Evolutionary conservation across 441 rosid species (phyloP).

Genomic region (Sinapis alba): DNA sequence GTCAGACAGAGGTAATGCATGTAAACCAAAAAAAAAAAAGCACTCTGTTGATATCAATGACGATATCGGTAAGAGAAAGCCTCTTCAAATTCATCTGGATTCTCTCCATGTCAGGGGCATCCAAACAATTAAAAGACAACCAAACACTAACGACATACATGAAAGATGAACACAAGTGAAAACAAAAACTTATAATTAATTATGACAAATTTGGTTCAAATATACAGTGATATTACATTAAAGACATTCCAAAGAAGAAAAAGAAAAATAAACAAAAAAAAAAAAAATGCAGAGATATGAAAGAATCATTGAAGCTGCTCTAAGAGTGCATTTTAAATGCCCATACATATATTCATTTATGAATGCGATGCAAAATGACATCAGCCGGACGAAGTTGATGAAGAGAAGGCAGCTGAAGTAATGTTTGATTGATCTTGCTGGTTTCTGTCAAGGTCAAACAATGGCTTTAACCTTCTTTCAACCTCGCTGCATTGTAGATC

Average conservation of each 20-base stretch:
- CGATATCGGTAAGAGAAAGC: slow-evolving; percentile 74
- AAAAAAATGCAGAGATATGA: neutral
- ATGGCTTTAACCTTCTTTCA: slow-evolving; percentile 68
- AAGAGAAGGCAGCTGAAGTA: slow-evolving; percentile 15
- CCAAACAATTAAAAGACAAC: slow-evolving; percentile 35
- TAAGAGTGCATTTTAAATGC: slow-evolving; percentile 21
- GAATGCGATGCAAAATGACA: slow-evolving; percentile 2
- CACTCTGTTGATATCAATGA: slow-evolving; percentile 67
- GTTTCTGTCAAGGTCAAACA: slow-evolving; percentile 57
- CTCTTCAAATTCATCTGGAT: slow-evolving; percentile 82
- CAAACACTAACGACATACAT: neutral
- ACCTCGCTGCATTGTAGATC: slow-evolving; percentile 69
- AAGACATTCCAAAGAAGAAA: neutral
- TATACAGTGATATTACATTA: neutral
- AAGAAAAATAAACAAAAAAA: neutral
- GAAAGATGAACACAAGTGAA: neutral
- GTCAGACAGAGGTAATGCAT: neutral
- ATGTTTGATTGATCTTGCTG: slow-evolving; percentile 40
- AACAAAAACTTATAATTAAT: neutral
- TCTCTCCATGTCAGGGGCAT: slow-evolving; percentile 83
- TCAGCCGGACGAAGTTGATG: slow-evolving; percentile 20
- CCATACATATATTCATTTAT: slow-evolving; percentile 19
- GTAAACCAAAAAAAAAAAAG: neutral
- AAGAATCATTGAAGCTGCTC: slow-evolving; percentile 36
- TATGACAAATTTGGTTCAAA: too few species aligned